Conservation (phyloP, 805 yeast genomes). For the Candida mattraensis region DNA sequence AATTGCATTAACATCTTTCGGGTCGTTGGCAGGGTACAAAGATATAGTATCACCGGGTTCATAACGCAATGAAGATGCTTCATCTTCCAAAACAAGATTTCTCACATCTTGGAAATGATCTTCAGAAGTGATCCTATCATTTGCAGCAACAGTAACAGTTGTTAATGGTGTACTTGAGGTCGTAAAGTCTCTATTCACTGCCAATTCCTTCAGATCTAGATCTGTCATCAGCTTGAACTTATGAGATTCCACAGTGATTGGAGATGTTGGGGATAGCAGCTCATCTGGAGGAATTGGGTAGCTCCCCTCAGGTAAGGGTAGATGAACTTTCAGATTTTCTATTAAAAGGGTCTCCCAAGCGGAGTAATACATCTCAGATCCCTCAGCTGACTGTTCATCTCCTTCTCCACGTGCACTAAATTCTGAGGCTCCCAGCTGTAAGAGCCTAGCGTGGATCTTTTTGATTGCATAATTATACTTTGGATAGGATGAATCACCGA, state of each 20-base stretch:
- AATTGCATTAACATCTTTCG: constrained; percentile 60
- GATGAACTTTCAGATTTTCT: constrained; percentile 31
- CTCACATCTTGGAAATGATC: constrained; percentile 93
- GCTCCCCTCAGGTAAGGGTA: constrained; percentile 35
- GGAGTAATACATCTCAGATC: constrained; percentile 70
- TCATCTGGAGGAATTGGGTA: constrained; percentile 34
- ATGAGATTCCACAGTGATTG: constrained; percentile 28
- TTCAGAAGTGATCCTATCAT: constrained; percentile 60
- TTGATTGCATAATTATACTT: constrained; percentile 85
- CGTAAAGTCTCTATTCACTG: constrained; percentile 30
- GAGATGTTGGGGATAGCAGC: constrained; percentile 40
- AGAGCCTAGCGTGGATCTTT: constrained; percentile 73
- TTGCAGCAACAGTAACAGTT: constrained; percentile 48
- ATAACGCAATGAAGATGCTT: constrained; percentile 35
- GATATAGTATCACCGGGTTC: constrained; percentile 81
- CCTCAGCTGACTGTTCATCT: constrained; percentile 80
- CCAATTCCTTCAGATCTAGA: constrained; percentile 26
- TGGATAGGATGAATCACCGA: constrained; percentile 93
- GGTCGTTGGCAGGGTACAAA: constrained; percentile 72
- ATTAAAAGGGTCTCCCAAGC: constrained; percentile 67
- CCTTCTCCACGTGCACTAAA: constrained; percentile 78
- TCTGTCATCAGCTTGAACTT: constrained; percentile 34
- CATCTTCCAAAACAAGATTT: constrained; percentile 46
- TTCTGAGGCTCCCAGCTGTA: constrained; percentile 80
- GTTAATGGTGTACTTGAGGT: constrained; percentile 7